Conservation (phyloP, 805 yeast genomes). For the Saccharomycopsis selenospora region DNA sequence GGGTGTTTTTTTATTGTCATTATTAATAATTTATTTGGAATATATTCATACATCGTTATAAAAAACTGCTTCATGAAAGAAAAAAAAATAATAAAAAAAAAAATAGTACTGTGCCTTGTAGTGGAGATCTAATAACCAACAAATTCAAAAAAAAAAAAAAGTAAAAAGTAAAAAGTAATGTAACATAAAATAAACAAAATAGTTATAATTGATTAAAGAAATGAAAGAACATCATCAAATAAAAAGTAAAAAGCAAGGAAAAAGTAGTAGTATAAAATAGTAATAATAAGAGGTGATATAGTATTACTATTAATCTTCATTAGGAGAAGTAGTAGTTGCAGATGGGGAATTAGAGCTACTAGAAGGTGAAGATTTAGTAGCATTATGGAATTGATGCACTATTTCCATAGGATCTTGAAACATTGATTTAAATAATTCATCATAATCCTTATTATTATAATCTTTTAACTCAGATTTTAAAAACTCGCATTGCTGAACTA, state of each 20-base stretch:
- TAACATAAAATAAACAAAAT: neutral
- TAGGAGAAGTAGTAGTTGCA: neutral
- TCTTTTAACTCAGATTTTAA: slow-evolving; percentile 25
- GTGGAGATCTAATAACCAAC: no score
- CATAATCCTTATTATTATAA: slow-evolving; percentile 2
- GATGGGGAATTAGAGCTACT: neutral
- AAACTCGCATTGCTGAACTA: slow-evolving; percentile 28
- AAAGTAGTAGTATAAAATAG: neutral
- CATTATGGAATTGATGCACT: neutral
- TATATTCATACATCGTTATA: neutral
- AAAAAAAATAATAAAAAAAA: neutral
- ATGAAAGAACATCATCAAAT: neutral
- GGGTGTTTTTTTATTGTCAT: neutral
- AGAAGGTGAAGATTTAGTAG: neutral
- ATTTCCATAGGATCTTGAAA: slow-evolving; percentile 1
- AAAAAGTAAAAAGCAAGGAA: neutral
- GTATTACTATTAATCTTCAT: no score
- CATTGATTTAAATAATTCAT: neutral
- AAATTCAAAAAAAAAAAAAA: neutral
- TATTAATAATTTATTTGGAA: neutral
- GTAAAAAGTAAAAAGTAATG: neutral
- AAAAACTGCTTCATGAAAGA: neutral
- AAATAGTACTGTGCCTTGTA: neutral
- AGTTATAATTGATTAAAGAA: no score
- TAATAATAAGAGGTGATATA: no score